Conservation (phyloP, 345 rosid species). For the Excoecaria cochinchinensis region DNA sequence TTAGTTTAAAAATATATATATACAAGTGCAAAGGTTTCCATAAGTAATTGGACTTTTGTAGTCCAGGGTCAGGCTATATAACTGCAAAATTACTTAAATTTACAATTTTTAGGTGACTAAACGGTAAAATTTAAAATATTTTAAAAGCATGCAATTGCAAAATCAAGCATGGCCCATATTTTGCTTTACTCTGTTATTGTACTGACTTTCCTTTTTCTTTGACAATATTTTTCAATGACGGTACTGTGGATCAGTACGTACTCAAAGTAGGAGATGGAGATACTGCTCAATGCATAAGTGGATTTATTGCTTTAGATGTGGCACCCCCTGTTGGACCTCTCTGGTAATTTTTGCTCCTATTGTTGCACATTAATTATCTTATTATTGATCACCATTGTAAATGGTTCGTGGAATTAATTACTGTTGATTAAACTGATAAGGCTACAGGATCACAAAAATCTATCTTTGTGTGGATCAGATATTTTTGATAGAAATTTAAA, state of each 20-base stretch:
- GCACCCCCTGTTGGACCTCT: slow-evolving; percentile 36
- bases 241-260: slow-evolving; percentile 23
- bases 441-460: neutral
- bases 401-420: neutral
- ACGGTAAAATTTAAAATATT: too few relatives aligned
- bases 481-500: neutral
- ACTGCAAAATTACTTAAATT: too few relatives aligned
- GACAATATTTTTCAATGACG: neutral
- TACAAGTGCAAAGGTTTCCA: too few relatives aligned
- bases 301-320: slow-evolving; percentile 30
- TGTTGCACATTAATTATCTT: neutral
- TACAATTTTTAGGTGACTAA: too few relatives aligned
- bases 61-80: too few relatives aligned
- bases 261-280: slow-evolving; percentile 36
- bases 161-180: too few relatives aligned
- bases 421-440: neutral
- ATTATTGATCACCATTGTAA: neutral
- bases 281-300: slow-evolving; percentile 36
- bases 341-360: slow-evolving; percentile 21
- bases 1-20: too few relatives aligned
- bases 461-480: neutral
- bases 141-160: too few relatives aligned
- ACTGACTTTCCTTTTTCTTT: neutral
- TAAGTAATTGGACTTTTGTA: too few relatives aligned
- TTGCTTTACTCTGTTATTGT: neutral